Conservation (phyloP, 148 eudicot genomes). For the Fagopyrum homotropicum region DNA sequence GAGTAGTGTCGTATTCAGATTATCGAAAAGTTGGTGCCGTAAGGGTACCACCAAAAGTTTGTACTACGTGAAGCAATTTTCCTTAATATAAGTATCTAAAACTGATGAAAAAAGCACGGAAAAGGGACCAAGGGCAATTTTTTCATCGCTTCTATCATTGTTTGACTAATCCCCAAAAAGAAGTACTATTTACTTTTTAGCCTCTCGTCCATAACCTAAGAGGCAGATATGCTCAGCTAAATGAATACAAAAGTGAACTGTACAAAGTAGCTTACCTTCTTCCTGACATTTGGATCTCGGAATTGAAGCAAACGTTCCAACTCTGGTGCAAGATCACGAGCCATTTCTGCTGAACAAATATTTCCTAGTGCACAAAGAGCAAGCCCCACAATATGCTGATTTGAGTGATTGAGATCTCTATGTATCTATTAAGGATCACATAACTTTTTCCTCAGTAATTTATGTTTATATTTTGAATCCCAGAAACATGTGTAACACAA, state of each 20-base stretch:
- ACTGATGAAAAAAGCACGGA: background rate
- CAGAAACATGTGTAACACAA: background rate
- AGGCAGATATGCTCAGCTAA: background rate
- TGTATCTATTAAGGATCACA: slow-evolving; percentile 40
- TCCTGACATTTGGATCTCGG: slow-evolving; percentile 95
- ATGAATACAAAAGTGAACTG: background rate
- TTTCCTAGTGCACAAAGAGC: slow-evolving; percentile 99
- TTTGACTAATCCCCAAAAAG: background rate
- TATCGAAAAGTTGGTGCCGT: no score
- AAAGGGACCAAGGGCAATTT: background rate
- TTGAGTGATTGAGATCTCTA: slow-evolving; percentile 90
- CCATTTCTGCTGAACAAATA: slow-evolving; percentile 98
- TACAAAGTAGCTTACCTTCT: slow-evolving; percentile 50
- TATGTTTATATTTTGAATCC: background rate
- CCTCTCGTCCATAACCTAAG: background rate
- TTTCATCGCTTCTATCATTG: background rate
- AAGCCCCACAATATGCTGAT: slow-evolving; percentile 93
- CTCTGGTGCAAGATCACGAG: slow-evolving; percentile 98
- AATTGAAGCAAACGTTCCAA: slow-evolving; percentile 87
- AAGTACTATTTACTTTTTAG: background rate
- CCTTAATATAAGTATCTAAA: background rate
- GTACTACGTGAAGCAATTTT: no score
- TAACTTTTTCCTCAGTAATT: background rate
- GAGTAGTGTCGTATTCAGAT: no score
- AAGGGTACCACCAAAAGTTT: no score